Evolutionary conservation across 2,329 filamentous ascomycete genomes (phyloP), one percentile per base, ranked within the genome.

Genomic region (Neurospora sp.): DNA sequence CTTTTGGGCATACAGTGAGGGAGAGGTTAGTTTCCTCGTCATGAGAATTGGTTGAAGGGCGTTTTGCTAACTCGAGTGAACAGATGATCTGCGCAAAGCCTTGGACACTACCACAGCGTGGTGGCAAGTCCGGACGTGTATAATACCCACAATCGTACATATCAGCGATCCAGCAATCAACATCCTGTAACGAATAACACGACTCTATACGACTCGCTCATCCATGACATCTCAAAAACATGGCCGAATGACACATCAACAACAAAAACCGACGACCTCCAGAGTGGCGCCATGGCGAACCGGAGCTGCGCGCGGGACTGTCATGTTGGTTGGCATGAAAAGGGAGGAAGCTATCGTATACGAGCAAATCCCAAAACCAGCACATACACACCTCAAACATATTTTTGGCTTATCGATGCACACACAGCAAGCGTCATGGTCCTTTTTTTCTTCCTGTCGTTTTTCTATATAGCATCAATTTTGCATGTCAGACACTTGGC

Each of bases 1-100:
- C 81, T 97, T 98, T 77, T 97, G 94, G 94, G 96, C 93, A 1
- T 98, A 96, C 77, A 96, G 91, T 77, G 95, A 99, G 81, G 96
- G 96, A 81, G 96, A 99, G 90, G 94, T 38, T 33, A 36, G 66
- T 33, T 17, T 38, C 17, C 10, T 2, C 2, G 6, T 17, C 4
- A 5, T 8, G 9, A 5, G 17, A 15, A 6, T 13, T 68, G 2
- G 13, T 3, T 8, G 13, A 6, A 0, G 36, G 1, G 9, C 8
- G 4, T 62, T 36, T 5, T 38, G 17, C 69, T 73, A 19, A 69
- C 39, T 62, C 17, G 4, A 3, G 9, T 38, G 58, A 38, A 17
- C 70, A 91, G 89, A 86, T 90, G 70, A 87, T 92, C 69, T 91
- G 90, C 78, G 83, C 87, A 66, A 86, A 88, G 75, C 90, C 90